Evolutionary conservation across 169 alveolate genomes (phyloP).

Genomic region (Eimeria necatrix): DNA sequence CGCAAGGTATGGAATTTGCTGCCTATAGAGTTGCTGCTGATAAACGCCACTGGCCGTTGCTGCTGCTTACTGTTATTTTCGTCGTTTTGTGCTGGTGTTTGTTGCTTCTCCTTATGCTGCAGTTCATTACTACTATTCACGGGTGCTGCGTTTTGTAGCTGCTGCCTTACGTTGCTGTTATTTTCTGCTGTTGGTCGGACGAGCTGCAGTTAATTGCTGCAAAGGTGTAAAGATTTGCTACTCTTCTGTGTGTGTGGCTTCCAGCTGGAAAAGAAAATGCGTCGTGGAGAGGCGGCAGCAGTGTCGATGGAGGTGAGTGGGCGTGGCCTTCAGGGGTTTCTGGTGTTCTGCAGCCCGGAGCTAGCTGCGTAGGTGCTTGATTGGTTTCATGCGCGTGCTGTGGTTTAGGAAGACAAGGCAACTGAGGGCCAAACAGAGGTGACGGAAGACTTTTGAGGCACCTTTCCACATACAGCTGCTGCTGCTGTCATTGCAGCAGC

Average conservation of each 20-base stretch:
- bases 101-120: not conserved
- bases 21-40: too few species aligned
- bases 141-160: too few species aligned
- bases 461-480: not conserved
- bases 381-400: not conserved
- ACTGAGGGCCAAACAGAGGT: not conserved
- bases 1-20: constrained; percentile 6
- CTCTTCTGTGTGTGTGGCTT: not conserved
- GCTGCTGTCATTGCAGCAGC: too few species aligned
- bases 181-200: not conserved
- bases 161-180: too few species aligned
- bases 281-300: constrained; percentile 50
- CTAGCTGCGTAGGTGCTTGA: too few species aligned
- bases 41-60: too few species aligned
- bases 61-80: too few species aligned
- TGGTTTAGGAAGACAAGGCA: not conserved
- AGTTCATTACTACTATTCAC: too few species aligned
- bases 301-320: constrained; percentile 36
- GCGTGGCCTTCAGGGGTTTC: not conserved
- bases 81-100: not conserved
- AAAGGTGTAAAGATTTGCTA: not conserved
- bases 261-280: constrained; percentile 59
- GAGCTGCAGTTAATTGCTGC: not conserved
- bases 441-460: not conserved
- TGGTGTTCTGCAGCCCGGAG: not conserved